These are phyloP conservation scores for Marasmius sp. DNA, from an alignment of 1,284 basidiomycete species.

Conservation along the genomic window DNA sequence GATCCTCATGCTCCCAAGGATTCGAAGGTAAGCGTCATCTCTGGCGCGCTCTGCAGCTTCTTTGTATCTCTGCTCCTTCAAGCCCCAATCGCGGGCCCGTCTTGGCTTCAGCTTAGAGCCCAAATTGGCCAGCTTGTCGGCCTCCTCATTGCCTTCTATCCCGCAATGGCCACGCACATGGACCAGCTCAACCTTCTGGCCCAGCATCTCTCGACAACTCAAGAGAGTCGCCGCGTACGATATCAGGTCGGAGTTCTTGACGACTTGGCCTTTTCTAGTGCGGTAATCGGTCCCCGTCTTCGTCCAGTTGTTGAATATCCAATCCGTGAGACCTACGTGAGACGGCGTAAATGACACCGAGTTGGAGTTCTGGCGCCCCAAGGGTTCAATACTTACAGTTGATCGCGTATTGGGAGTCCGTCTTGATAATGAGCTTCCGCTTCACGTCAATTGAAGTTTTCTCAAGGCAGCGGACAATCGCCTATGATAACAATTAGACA, in stretches of 20 bases:
- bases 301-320: constrained; percentile 51
- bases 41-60: background rate
- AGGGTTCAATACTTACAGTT: constrained; percentile 35
- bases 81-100: constrained; percentile 46
- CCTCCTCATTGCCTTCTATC: constrained; percentile 60
- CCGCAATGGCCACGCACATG: constrained; percentile 60
- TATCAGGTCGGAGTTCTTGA: constrained; percentile 56
- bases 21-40: background rate
- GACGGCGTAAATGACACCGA: constrained; percentile 9
- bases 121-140: constrained; percentile 51
- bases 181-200: constrained; percentile 45
- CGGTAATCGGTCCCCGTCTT: constrained; percentile 36
- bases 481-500: constrained; percentile 32
- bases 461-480: constrained; percentile 60
- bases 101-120: constrained; percentile 34
- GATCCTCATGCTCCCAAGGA: background rate
- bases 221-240: constrained; percentile 49
- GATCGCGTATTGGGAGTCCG: constrained; percentile 64
- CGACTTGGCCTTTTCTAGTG: constrained; percentile 38
- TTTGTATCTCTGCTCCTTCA: background rate
- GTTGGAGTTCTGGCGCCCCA: background rate
- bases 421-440: constrained; percentile 50
- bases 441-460: constrained; percentile 38
- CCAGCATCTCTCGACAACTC: constrained; percentile 34
- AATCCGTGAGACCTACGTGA: constrained; percentile 45